phyloP scores from a whole-genome alignment of 2,329 filamentous ascomycete species.

The Rhinocladiella similis region DNA sequence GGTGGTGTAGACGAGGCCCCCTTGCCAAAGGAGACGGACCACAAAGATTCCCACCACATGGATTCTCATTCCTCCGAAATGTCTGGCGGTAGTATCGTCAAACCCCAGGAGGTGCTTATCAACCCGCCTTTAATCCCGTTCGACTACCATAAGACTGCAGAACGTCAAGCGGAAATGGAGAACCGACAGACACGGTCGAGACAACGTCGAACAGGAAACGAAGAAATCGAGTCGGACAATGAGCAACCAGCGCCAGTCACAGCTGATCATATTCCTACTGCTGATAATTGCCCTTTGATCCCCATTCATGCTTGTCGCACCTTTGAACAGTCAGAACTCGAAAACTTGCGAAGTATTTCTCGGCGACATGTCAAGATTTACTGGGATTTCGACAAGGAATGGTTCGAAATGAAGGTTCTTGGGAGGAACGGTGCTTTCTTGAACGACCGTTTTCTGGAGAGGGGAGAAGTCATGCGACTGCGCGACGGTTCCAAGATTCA shows the following conservation, averaged over 20 bases:
- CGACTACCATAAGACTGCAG: constrained; percentile 27
- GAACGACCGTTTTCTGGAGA: constrained; percentile 50
- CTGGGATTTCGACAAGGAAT: constrained; percentile 58
- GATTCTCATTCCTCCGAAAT: constrained; percentile 27
- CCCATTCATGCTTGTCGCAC: constrained; percentile 56
- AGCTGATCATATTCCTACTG: constrained; percentile 29
- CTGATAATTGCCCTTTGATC: constrained; percentile 42
- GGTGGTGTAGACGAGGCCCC: constrained; percentile 28
- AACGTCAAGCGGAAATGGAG: constrained; percentile 25
- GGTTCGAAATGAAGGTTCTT: constrained; percentile 60
- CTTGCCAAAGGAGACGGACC: constrained; percentile 15
- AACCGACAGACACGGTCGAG: constrained; percentile 3
- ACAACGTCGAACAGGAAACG: too few species aligned
- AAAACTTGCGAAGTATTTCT: constrained; percentile 60
- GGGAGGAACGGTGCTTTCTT: constrained; percentile 60
- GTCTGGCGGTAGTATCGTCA: constrained; percentile 28
- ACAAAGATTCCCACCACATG: constrained; percentile 10
- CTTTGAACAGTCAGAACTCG: constrained; percentile 39
- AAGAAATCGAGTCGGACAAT: constrained; percentile 17
- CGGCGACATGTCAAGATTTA: constrained; percentile 62
- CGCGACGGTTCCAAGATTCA: constrained; percentile 60
- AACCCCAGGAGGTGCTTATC: constrained; percentile 28
- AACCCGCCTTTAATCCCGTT: constrained; percentile 27
- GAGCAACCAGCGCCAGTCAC: constrained; percentile 31
- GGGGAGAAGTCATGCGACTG: constrained; percentile 50